A percentile compares a stretch with the other conserved stretches of the same genome.
Evolutionary conservation across 176 grass and related monocot genomes (phyloP).

Genomic region (Melocanna baccifera): DNA sequence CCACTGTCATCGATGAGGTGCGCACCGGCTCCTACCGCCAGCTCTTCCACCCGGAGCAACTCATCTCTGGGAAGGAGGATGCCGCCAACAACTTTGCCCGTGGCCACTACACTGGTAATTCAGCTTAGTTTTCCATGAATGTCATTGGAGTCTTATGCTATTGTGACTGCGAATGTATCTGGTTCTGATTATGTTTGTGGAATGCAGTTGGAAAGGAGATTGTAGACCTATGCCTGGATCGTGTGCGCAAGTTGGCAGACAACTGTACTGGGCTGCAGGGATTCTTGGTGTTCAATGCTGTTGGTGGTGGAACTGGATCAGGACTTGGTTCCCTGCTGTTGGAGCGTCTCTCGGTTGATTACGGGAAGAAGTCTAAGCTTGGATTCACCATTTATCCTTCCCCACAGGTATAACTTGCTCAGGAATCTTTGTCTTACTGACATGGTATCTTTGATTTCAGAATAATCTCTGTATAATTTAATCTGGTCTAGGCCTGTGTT

Average conservation of each 20-base stretch:
- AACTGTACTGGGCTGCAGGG: slow-evolving; percentile 97
- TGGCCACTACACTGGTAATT: slow-evolving; percentile 87
- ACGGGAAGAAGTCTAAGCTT: slow-evolving; percentile 97
- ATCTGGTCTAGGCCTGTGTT: neutral
- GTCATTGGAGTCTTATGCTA: neutral
- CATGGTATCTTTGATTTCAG: neutral
- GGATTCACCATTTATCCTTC: slow-evolving; percentile 99
- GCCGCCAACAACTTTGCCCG: slow-evolving; percentile 94
- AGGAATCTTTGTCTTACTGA: neutral
- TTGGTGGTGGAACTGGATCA: slow-evolving; percentile 93
- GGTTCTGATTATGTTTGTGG: slow-evolving; percentile 20
- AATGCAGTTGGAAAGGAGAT: slow-evolving; percentile 92
- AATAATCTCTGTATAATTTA: neutral
- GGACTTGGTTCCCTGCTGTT: slow-evolving; percentile 83
- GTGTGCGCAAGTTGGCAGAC: slow-evolving; percentile 88
- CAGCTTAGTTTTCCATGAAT: neutral
- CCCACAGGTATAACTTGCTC: slow-evolving; percentile 55
- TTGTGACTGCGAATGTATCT: neutral
- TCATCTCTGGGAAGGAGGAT: slow-evolving; percentile 93
- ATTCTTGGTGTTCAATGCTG: slow-evolving; percentile 93
- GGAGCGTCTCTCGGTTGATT: slow-evolving; percentile 95
- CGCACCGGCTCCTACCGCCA: slow-evolving; percentile 77
- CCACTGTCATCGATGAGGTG: slow-evolving; percentile 90
- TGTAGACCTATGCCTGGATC: slow-evolving; percentile 88
- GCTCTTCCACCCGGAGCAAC: slow-evolving; percentile 93